A percentile compares a stretch with the other conserved stretches of the same genome.
phyloP scores from a whole-genome alignment of 2,329 filamentous ascomycete species.

The Purpureocillium takamizusanense region DNA sequence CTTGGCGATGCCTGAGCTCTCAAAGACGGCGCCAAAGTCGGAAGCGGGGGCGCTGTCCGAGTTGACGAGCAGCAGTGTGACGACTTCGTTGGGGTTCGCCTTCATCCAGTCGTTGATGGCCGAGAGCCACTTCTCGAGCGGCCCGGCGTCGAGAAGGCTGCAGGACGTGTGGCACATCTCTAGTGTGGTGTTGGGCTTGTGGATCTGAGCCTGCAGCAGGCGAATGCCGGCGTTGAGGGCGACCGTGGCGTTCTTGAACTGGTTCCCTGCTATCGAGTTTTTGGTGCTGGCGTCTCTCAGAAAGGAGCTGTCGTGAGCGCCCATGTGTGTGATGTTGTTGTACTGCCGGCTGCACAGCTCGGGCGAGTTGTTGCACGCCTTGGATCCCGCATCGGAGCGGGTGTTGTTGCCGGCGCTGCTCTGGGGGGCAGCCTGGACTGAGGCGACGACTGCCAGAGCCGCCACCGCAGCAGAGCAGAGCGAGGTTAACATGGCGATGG shows the following conservation, averaged over 20 bases:
- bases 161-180: constrained; percentile 65
- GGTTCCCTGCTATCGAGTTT: constrained; percentile 59
- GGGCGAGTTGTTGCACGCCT: constrained; percentile 74
- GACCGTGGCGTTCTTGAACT: constrained; percentile 63
- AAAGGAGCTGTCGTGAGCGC: constrained; percentile 68
- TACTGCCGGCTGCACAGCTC: constrained; percentile 62
- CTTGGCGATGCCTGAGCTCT: constrained; percentile 47
- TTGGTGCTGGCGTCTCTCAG: constrained; percentile 53
- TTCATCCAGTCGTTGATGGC: constrained; percentile 62
- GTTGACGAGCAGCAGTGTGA: constrained; percentile 68
- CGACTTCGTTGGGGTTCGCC: constrained; percentile 61
- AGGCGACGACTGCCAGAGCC: constrained; percentile 11
- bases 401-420: constrained; percentile 4
- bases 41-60: constrained; percentile 47
- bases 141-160: constrained; percentile 58
- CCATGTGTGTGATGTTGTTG: constrained; percentile 68
- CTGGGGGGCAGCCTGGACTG: constrained; percentile 16
- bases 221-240: constrained; percentile 65
- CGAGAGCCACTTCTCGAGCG: constrained; percentile 53
- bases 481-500: constrained; percentile 12
- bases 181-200: constrained; percentile 49
- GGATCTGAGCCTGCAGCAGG: constrained; percentile 63
- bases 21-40: constrained; percentile 45
- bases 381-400: constrained; percentile 7
- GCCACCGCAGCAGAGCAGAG: constrained; percentile 11